These are phyloP conservation scores for Saccharomycopsis oosterbeekiorum DNA, from an alignment of 805 yeast genomes.

Conservation along the genomic window DNA sequence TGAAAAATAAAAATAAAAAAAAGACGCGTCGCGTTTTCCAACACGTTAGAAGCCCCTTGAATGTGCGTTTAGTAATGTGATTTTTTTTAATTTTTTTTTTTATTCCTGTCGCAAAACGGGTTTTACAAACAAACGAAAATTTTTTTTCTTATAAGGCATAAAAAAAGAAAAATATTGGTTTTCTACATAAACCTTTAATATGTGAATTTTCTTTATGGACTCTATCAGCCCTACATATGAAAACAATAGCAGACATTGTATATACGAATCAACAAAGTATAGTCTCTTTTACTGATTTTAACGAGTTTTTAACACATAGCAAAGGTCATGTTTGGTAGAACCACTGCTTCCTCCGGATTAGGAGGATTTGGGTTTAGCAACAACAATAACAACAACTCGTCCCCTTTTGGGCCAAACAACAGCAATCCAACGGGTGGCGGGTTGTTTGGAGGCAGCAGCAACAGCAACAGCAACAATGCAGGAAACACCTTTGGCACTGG, in stretches of 20 bases:
- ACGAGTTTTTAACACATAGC: background rate
- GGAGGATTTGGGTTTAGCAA: slow-evolving; percentile 16
- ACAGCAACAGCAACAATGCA: background rate
- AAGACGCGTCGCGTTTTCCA: background rate
- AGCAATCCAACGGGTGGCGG: slow-evolving; percentile 4
- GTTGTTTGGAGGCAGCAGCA: slow-evolving; percentile 14
- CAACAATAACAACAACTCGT: slow-evolving; percentile 8
- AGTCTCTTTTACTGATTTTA: background rate
- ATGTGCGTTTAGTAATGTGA: background rate
- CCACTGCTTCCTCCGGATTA: slow-evolving; percentile 7
- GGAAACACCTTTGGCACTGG: slow-evolving; percentile 8
- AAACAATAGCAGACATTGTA: background rate
- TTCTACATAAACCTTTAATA: too few relatives aligned
- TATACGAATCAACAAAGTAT: background rate
- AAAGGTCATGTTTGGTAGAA: slow-evolving; percentile 10
- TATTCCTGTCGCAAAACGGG: too few relatives aligned
- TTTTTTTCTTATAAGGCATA: background rate
- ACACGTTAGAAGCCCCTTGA: background rate
- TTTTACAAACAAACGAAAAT: too few relatives aligned
- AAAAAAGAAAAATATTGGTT: background rate
- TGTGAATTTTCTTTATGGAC: background rate
- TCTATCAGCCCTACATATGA: background rate
- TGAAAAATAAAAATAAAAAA: background rate
- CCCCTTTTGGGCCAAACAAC: slow-evolving; percentile 19
- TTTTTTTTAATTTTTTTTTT: background rate